Evolutionary conservation across 1,139 yeast species (phyloP), one percentile per base, ranked within the genome.

Genomic region (Zygoascus sp.): DNA sequence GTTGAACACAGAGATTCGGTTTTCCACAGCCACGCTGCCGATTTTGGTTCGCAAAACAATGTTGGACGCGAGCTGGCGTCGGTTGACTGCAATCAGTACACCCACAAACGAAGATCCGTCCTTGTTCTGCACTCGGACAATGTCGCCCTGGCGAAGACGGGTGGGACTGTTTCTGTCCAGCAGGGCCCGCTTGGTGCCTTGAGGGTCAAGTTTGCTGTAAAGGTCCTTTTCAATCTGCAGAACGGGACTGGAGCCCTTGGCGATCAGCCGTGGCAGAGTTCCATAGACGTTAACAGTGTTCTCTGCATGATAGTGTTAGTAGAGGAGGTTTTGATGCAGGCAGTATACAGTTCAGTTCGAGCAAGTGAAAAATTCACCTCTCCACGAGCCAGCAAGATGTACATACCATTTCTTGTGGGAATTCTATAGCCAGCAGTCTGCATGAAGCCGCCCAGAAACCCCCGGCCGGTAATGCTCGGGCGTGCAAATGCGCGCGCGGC

Each of bases 11-110:
- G 90, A 90, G 47, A 87, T 77, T 55, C 92, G 74, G 54, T 83
- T 70, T 62, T 89, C 97, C 43, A 87, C 90, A 47, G 95, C 95
- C 16, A 86, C 69, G 59, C 83, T 83, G 52, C 81, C 75, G 57
- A 86, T 73, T 63, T 83, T 86, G 64, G 88, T 87, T 74, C 97
- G 81, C 53, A 89, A 68, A 50, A 87, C 71, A 22, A 89, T 68
- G 54, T 84, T 83, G 22, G 92, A 76, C 44, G 87, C 88, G 41
- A 83, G 70, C 40, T 79, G 81, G 53, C 78, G 74, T 63, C 89
- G 76, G 62, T 83, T 85, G 52, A 88, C 74, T 52, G 86, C 89
- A 44, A 89, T 68, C 1, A 87, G 78, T 66, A 83, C 81, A 7
- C 97, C 97, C 23, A 81, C 73, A 50, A 85, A 83, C 41, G 80